Percentiles rank a stretch among this genome's conserved stretches.
phyloP scores from a whole-genome alignment of 2,329 filamentous ascomycete genomes.

The Apiospora marii region DNA sequence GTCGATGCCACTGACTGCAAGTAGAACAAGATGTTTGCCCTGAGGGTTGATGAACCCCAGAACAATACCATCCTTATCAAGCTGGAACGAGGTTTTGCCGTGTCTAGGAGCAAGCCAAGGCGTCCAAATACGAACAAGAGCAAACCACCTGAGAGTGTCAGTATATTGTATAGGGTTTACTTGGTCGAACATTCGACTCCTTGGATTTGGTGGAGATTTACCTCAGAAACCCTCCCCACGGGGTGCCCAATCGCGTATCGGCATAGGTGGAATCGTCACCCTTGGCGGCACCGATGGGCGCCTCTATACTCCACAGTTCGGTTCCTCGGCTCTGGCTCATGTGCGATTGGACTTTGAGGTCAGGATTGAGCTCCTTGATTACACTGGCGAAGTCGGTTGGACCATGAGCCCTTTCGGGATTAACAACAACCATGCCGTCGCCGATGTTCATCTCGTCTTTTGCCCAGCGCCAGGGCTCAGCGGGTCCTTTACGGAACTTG shows the following conservation, averaged over 20 bases:
- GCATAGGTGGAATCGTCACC: slow-evolving; percentile 65
- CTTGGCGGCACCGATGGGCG: slow-evolving; percentile 62
- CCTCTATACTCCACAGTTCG: slow-evolving; percentile 73
- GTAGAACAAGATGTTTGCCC: slow-evolving; percentile 78
- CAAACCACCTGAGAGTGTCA: slow-evolving; percentile 70
- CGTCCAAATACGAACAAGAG: slow-evolving; percentile 78
- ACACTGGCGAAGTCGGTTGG: slow-evolving; percentile 59
- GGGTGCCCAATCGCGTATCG: slow-evolving; percentile 66
- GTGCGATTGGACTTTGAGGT: slow-evolving; percentile 61
- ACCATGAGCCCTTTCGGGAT: slow-evolving; percentile 41
- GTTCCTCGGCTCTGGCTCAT: slow-evolving; percentile 73
- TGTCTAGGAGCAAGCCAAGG: slow-evolving; percentile 93
- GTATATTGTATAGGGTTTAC: not conserved
- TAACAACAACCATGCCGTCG: slow-evolving; percentile 70
- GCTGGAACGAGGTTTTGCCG: slow-evolving; percentile 69
- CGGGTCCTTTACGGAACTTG: slow-evolving; percentile 65
- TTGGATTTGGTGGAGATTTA: slow-evolving; percentile 42
- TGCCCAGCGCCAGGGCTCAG: slow-evolving; percentile 74
- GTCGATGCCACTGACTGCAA: slow-evolving; percentile 78
- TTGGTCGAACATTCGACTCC: not conserved
- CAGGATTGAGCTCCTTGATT: slow-evolving; percentile 64
- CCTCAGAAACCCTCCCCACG: slow-evolving; percentile 64
- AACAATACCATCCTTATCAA: slow-evolving; percentile 81
- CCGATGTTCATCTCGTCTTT: slow-evolving; percentile 67
- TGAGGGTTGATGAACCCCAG: slow-evolving; percentile 77